A percentile compares a stretch with the other conserved stretches of the same genome.
Conservation (phyloP, 2,329 filamentous ascomycete species). For the Dactylellina drechsleri region DNA sequence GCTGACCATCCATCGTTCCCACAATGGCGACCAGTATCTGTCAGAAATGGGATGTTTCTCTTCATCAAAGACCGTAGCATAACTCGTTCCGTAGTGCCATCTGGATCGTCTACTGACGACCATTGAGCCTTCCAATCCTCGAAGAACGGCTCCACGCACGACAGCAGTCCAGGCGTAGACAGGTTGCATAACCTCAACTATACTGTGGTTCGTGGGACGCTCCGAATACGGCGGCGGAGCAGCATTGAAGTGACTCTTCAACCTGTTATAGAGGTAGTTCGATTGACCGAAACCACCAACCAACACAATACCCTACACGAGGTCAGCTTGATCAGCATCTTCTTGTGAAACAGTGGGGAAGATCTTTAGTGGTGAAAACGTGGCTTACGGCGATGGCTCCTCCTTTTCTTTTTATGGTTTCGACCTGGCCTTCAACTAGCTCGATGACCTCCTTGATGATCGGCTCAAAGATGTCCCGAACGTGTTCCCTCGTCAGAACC, state of each 20-base stretch:
- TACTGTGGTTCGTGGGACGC: conserved; percentile 73
- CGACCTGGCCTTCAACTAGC: conserved; percentile 74
- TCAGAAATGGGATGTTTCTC: conserved; percentile 77
- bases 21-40: conserved; percentile 80
- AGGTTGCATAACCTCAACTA: conserved; percentile 82
- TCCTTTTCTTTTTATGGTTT: conserved; percentile 70
- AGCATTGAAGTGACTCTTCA: conserved; percentile 74
- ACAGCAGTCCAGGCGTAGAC: conserved; percentile 85
- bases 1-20: conserved; percentile 84
- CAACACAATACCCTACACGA: conserved; percentile 74
- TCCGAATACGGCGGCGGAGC: conserved; percentile 72
- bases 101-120: conserved; percentile 78
- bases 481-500: conserved; percentile 71
- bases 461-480: conserved; percentile 74
- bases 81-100: conserved; percentile 78
- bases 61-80: conserved; percentile 82
- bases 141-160: conserved; percentile 78
- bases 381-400: conserved; percentile 65
- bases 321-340: conserved; percentile 35
- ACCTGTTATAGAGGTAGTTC: conserved; percentile 76
- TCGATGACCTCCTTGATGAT: conserved; percentile 77
- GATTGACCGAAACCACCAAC: conserved; percentile 85
- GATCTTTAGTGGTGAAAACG: conserved; percentile 7
- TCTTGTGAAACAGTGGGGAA: conserved; percentile 12
- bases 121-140: conserved; percentile 80